phyloP scores from a whole-genome alignment of 768 basidiomycete species.

The Trametes punicea region DNA sequence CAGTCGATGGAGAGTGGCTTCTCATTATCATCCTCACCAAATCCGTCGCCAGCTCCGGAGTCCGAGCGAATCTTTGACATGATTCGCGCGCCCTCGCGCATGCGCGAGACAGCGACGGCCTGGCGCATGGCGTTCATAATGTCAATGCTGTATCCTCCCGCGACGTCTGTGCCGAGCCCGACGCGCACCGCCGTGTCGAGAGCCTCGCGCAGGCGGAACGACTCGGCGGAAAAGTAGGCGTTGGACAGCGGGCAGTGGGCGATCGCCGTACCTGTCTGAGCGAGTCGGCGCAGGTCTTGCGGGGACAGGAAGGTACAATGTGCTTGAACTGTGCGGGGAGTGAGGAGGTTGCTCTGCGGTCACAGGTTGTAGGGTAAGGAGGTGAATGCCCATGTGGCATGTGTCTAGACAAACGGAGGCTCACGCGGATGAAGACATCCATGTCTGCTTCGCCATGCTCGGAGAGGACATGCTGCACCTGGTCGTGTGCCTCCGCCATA shows the following conservation, averaged over 20 bases:
- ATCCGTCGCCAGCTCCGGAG: constrained; percentile 2
- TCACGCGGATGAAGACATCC: constrained; percentile 69
- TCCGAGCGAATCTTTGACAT: constrained; percentile 18
- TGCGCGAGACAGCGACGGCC: constrained; percentile 67
- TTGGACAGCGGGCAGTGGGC: constrained; percentile 92
- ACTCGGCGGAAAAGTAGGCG: constrained; percentile 74
- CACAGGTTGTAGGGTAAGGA: not conserved
- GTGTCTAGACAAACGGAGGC: not conserved
- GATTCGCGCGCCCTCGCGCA: constrained; percentile 53
- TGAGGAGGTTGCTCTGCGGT: constrained; percentile 56
- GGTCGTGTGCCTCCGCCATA: constrained; percentile 74
- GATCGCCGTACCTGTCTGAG: constrained; percentile 51
- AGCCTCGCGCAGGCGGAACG: constrained; percentile 71
- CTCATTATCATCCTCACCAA: constrained; percentile 3
- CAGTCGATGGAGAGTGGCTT: constrained; percentile 60
- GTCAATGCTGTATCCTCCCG: constrained; percentile 80
- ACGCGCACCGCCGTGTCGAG: constrained; percentile 59
- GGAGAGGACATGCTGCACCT: constrained; percentile 66
- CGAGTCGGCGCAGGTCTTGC: constrained; percentile 49
- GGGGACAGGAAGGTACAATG: constrained; percentile 81
- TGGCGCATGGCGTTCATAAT: constrained; percentile 80
- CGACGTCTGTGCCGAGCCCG: constrained; percentile 83
- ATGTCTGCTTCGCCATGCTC: constrained; percentile 66
- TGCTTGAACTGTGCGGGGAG: constrained; percentile 69
- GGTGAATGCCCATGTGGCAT: not conserved